Evolutionary conservation across 2,329 filamentous ascomycete species (phyloP).

Genomic region (Beauveria pseudobassiana): DNA sequence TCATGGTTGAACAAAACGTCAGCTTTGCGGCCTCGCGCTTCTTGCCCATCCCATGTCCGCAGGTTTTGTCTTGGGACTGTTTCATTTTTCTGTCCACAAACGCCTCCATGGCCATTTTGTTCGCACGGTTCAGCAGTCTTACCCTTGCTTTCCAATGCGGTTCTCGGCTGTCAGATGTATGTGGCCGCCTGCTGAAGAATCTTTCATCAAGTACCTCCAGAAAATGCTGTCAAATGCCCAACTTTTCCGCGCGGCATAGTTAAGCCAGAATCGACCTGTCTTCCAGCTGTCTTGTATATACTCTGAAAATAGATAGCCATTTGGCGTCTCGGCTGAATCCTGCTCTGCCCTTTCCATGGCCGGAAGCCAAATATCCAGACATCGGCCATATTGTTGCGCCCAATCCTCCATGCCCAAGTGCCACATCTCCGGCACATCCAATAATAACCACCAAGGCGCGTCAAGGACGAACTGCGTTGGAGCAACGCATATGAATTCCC

Average conservation of each 20-base stretch:
- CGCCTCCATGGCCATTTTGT: slow-evolving; percentile 21
- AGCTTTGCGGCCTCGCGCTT: slow-evolving; percentile 14
- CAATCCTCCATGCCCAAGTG: slow-evolving; percentile 14
- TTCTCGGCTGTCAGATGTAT: slow-evolving; percentile 5
- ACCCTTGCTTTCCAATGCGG: slow-evolving; percentile 23
- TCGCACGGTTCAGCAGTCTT: slow-evolving; percentile 20
- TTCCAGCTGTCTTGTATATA: slow-evolving; percentile 28
- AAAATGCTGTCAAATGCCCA: slow-evolving; percentile 28
- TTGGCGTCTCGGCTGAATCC: neutral
- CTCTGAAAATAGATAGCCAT: neutral
- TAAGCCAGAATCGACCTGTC: slow-evolving; percentile 28
- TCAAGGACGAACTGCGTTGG: slow-evolving; percentile 27
- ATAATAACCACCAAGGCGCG: slow-evolving; percentile 29
- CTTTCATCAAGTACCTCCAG: slow-evolving; percentile 25
- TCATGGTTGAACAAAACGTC: neutral
- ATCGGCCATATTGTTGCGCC: slow-evolving; percentile 18
- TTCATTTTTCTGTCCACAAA: slow-evolving; percentile 26
- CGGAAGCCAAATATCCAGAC: slow-evolving; percentile 25
- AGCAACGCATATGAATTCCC: slow-evolving; percentile 25
- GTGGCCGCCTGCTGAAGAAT: slow-evolving; percentile 22
- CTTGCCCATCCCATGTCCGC: slow-evolving; percentile 19
- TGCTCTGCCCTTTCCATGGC: slow-evolving; percentile 16
- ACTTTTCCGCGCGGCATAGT: slow-evolving; percentile 26
- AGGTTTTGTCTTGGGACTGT: slow-evolving; percentile 19
- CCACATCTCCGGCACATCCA: slow-evolving; percentile 10